Percentiles rank a stretch among this genome's conserved stretches.
Evolutionary conservation across 176 grass and related monocot species (phyloP).

Genomic region (Leersia perrieri): DNA sequence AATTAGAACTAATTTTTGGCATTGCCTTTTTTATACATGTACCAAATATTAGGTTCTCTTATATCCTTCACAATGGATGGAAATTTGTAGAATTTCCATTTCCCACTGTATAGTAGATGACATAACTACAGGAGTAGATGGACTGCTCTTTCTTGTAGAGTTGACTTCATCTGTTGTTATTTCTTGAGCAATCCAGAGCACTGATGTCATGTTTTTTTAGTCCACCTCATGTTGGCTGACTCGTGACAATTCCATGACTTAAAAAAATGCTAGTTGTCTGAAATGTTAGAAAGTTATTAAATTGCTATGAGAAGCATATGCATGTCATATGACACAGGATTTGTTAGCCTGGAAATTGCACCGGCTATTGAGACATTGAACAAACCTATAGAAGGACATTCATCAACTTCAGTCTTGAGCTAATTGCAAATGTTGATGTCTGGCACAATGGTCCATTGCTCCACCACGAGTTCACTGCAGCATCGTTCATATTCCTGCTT

Average conservation of each 20-base stretch:
- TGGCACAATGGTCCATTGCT: too few relatives aligned
- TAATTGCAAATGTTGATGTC: conserved; percentile 82
- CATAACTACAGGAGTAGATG: not conserved
- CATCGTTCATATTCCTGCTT: conserved; percentile 93
- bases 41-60: not conserved
- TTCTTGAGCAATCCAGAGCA: not conserved
- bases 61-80: not conserved
- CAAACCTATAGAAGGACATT: too few relatives aligned
- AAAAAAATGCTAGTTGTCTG: not conserved
- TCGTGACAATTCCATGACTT: not conserved
- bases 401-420: too few relatives aligned
- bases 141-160: conserved; percentile 9
- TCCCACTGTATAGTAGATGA: conserved; percentile 24
- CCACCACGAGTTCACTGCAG: too few relatives aligned
- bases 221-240: not conserved
- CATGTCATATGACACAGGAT: not conserved
- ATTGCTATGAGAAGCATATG: not conserved
- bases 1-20: not conserved
- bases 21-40: not conserved
- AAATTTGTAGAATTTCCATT: not conserved
- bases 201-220: not conserved
- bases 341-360: not conserved
- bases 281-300: not conserved
- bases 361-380: too few relatives aligned
- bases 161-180: not conserved